Evolutionary conservation across 2,329 filamentous ascomycete genomes (phyloP).

Genomic region (Leptographium radiaticola): DNA sequence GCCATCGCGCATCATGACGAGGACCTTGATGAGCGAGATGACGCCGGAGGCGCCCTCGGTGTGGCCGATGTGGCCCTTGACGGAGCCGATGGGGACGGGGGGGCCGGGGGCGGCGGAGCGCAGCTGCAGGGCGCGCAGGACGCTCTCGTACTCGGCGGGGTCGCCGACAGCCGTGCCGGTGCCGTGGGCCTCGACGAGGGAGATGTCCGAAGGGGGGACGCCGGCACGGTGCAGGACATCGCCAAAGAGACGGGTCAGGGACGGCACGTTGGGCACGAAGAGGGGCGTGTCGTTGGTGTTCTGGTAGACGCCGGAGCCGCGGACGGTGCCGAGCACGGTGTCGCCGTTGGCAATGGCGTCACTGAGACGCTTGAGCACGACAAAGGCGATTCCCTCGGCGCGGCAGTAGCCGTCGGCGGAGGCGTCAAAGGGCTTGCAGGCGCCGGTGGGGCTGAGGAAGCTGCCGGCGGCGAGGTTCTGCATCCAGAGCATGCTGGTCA

Average conservation of each 20-base stretch:
- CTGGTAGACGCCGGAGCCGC: constrained; percentile 23
- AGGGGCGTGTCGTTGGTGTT: constrained; percentile 23
- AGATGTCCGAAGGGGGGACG: constrained; percentile 15
- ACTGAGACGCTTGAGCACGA: constrained; percentile 33
- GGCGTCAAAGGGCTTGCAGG: constrained; percentile 20
- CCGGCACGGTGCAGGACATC: constrained; percentile 17
- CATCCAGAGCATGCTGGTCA: constrained; percentile 16
- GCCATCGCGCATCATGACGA: constrained; percentile 16
- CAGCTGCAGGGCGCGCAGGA: constrained; percentile 19
- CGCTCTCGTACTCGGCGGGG: constrained; percentile 18
- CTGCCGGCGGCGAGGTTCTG: constrained; percentile 17
- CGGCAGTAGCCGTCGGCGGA: constrained; percentile 34
- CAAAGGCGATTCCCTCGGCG: constrained; percentile 30
- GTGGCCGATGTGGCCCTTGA: constrained; percentile 23
- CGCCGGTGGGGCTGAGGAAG: constrained; percentile 18
- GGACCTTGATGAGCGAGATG: constrained; percentile 18
- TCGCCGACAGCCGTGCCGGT: constrained; percentile 30
- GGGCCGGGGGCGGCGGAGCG: constrained; percentile 4
- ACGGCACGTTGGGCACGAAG: constrained; percentile 13
- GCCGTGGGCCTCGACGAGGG: constrained; percentile 26
- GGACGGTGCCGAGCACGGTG: constrained; percentile 25
- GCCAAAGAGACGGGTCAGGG: constrained; percentile 18
- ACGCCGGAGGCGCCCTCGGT: constrained; percentile 20
- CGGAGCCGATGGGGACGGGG: constrained; percentile 14
- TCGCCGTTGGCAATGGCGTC: constrained; percentile 33